Evolutionary conservation across 1,284 basidiomycete species (phyloP).

Genomic region (Rhodotorula sp.): DNA sequence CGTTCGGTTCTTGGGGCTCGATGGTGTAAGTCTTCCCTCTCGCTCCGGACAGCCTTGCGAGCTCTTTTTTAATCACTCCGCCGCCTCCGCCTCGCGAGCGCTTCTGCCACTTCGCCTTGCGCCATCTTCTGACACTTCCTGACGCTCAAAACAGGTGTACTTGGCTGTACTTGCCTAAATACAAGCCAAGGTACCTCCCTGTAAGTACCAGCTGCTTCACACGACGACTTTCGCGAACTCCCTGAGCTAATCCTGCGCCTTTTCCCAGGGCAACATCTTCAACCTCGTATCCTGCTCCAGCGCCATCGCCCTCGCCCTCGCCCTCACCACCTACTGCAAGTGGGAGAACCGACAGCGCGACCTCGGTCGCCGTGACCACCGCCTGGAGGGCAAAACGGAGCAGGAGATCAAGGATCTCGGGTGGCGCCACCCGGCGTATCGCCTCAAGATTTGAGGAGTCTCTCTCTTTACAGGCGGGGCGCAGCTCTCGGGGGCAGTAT

Average conservation of each 20-base stretch:
- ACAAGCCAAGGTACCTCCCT: neutral
- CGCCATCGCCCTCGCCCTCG: conserved; percentile 17
- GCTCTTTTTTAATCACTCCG: too few species aligned
- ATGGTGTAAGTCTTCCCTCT: conserved; percentile 9
- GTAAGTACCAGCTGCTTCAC: neutral
- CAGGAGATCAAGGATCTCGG: conserved; percentile 35
- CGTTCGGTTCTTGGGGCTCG: conserved; percentile 27
- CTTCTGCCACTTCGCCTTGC: too few species aligned
- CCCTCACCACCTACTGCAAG: conserved; percentile 24
- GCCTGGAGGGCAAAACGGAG: conserved; percentile 37
- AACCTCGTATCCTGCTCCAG: conserved; percentile 8
- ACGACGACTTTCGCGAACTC: neutral
- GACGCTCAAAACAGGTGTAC: conserved; percentile 7
- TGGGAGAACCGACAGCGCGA: conserved; percentile 42
- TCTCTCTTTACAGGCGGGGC: neutral
- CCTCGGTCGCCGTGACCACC: conserved; percentile 37
- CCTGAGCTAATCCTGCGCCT: neutral
- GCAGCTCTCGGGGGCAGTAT: too few species aligned
- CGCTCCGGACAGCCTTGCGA: too few species aligned
- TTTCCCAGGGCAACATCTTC: conserved; percentile 23
- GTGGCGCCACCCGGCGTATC: conserved; percentile 37
- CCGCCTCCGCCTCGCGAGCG: too few species aligned
- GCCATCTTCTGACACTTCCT: neutral
- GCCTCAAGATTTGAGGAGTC: conserved; percentile 18
- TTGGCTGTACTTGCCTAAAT: conserved; percentile 29